Percentiles rank a stretch among this genome's conserved stretches.
Conservation (phyloP, 768 basidiomycete genomes). For the Lentinus tigrinus region DNA sequence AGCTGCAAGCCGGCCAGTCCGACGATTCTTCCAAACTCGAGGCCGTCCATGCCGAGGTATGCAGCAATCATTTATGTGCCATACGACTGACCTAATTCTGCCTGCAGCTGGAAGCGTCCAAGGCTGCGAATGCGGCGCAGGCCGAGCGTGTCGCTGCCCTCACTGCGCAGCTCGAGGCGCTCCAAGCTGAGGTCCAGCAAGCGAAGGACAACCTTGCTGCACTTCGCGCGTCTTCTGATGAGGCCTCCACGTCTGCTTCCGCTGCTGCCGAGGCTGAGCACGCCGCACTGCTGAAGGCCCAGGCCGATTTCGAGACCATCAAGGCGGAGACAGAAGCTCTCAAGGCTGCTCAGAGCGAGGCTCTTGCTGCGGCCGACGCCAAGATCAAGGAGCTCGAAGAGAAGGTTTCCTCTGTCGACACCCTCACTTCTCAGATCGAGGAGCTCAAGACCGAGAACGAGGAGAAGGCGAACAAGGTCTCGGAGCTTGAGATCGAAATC, state of each 20-base stretch:
- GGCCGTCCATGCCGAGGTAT: conserved; percentile 51
- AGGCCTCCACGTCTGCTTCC: conserved; percentile 41
- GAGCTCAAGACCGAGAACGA: conserved; percentile 64
- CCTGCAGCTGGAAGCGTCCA: conserved; percentile 52
- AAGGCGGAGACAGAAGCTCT: conserved; percentile 51
- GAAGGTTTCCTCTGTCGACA: conserved; percentile 41
- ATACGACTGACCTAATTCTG: background rate
- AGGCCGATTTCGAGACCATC: conserved; percentile 57
- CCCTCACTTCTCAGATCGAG: conserved; percentile 48
- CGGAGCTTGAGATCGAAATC: conserved; percentile 80
- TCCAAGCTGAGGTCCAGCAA: conserved; percentile 50
- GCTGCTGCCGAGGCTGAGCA: conserved; percentile 60
- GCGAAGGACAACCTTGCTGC: conserved; percentile 54
- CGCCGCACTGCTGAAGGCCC: conserved; percentile 62
- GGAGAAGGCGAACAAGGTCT: conserved; percentile 67
- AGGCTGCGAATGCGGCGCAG: conserved; percentile 40
- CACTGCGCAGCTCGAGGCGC: conserved; percentile 45
- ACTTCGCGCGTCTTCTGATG: conserved; percentile 46
- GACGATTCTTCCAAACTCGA: conserved; percentile 36
- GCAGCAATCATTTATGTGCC: conserved; percentile 14
- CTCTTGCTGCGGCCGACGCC: conserved; percentile 45
- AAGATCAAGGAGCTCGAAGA: conserved; percentile 48
- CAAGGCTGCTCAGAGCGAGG: conserved; percentile 47
- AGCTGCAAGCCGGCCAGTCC: conserved; percentile 29
- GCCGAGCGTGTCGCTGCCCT: conserved; percentile 46